Percentiles rank a stretch among this genome's conserved stretches.
phyloP scores from a whole-genome alignment of 768 basidiomycete species.

The Gymnopilus junonius region DNA sequence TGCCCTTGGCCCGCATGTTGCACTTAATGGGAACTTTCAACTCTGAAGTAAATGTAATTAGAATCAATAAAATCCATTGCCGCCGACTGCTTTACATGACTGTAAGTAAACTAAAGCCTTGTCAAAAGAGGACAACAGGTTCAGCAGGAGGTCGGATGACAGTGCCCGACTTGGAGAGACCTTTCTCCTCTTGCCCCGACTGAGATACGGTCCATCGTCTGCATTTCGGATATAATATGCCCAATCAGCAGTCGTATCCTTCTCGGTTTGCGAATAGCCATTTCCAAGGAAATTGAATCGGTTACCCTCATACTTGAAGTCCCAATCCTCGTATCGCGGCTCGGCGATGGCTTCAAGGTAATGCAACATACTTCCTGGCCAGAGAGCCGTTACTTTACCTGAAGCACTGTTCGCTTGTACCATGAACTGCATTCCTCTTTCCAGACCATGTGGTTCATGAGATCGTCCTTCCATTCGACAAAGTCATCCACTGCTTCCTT shows the following conservation, averaged over 20 bases:
- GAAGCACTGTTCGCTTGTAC: constrained; percentile 32
- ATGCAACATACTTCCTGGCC: constrained; percentile 39
- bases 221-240: constrained; percentile 32
- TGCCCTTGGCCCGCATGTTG: no score
- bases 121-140: not conserved
- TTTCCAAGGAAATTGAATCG: constrained; percentile 36
- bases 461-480: constrained; percentile 34
- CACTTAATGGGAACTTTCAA: no score
- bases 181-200: constrained; percentile 17
- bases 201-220: constrained; percentile 26
- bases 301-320: constrained; percentile 34
- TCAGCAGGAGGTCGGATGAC: not conserved
- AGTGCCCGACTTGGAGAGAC: constrained; percentile 10
- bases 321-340: constrained; percentile 38
- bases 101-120: not conserved
- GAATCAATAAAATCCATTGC: no score
- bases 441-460: constrained; percentile 40
- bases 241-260: constrained; percentile 34
- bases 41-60: no score
- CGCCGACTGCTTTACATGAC: no score
- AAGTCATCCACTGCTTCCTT: constrained; percentile 39
- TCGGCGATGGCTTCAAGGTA: constrained; percentile 35
- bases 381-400: constrained; percentile 35
- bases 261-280: constrained; percentile 36
- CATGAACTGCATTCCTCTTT: constrained; percentile 34